A percentile compares a stretch with the other conserved stretches of the same genome.
phyloP scores from a whole-genome alignment of 805 yeast species.

The Lipomyces anomalus region DNA sequence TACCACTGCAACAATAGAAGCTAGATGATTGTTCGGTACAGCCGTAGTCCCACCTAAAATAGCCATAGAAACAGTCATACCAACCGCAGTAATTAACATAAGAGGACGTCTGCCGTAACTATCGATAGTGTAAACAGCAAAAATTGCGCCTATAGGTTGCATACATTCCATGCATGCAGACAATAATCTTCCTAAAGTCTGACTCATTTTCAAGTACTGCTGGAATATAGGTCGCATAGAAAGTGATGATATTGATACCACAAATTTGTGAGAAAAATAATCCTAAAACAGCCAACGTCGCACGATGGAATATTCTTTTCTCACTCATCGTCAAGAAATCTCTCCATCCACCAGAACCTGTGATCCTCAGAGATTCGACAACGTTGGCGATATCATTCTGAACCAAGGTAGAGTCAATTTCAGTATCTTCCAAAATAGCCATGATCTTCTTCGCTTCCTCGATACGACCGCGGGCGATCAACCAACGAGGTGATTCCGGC shows the following conservation, averaged over 20 bases:
- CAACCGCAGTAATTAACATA: conserved; percentile 21
- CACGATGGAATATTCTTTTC: conserved; percentile 46
- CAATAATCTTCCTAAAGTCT: conserved; percentile 41
- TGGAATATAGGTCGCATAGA: no score
- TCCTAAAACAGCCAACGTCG: conserved; percentile 40
- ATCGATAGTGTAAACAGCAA: conserved; percentile 52
- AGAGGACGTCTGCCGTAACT: conserved; percentile 44
- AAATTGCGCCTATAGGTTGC: conserved; percentile 38
- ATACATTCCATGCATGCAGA: conserved; percentile 44
- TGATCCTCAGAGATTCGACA: no score
- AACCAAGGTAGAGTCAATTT: conserved; percentile 24
- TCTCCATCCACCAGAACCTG: no score
- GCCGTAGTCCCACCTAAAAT: conserved; percentile 36
- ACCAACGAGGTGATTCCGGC: conserved; percentile 87
- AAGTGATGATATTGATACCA: conserved; percentile 55
- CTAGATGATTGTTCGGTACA: conserved; percentile 32
- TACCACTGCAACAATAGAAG: conserved; percentile 28
- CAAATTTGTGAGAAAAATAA: conserved; percentile 47
- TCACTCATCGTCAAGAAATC: conserved; percentile 28
- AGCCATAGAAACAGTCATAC: conserved; percentile 24
- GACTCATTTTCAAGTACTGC: no score
- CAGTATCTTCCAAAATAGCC: conserved; percentile 13
- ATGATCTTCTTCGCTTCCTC: conserved; percentile 45
- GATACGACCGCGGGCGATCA: conserved; percentile 61
- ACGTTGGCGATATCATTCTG: no score